Base-by-base conservation (phyloP, 2,329 filamentous ascomycete species). In the Colletotrichum abscissum region DNA sequence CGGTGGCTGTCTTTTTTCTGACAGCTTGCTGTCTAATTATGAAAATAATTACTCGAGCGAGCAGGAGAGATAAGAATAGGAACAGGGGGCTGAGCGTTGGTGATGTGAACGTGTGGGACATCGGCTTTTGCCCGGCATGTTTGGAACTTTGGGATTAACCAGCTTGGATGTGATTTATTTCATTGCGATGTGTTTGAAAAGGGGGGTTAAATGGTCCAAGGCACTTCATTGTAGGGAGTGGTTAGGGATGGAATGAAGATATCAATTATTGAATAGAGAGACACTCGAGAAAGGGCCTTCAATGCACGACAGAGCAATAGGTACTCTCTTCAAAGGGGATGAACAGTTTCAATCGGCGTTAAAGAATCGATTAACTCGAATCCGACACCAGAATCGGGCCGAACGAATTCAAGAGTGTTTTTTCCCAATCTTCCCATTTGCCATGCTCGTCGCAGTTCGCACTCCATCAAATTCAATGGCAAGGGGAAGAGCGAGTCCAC, bases 41-140 rank as follows among this genome's bases (percentile, higher is more conserved):
- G 14, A 42, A 2, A 19, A 19, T 35, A 5, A 35, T 35, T 35
- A 35, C 33, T 42, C 7, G 38, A 19, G 38, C 38, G 38, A 7
- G 2, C 16, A 19, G 19, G 19, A 19, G 3, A 22, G 42, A 49
- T 49, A 49, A 22, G 16, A 22, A 49, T 49, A 11, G 42, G 58
- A 62, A n/a, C 24, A 14, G 30, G 49, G 42, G 42, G 63, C 7
- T 30, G 26, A 54, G 38, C n/a, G n/a, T 49, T 49, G 19, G 46
- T 35, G 54, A 22, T 8, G 28, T 55, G 57, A 24, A 60, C 5
- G 24, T 42, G 52, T n/a, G 63, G 52, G 63, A 67, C 69, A 63
- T 71, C 69, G 63, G 69, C 63, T 57, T 71, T 71, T 52, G 63
- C 66, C 59, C 69, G 69, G 63, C 69, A 71, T 67, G 11, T 49